Conservation (phyloP, 75 land plant genomes). For the Pinus tabuliformis region DNA sequence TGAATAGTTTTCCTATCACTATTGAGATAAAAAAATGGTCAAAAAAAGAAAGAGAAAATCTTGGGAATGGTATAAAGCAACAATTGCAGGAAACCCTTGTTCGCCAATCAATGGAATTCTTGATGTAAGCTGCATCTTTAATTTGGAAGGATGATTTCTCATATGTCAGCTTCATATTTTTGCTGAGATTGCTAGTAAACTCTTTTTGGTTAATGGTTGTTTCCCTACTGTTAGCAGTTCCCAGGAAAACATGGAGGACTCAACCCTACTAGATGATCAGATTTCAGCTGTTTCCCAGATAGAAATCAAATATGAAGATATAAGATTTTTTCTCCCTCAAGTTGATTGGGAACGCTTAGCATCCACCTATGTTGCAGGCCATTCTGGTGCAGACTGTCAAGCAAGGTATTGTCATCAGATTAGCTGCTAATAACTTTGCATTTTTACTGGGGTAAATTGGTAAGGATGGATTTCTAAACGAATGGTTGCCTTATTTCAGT, state of each 20-base stretch:
- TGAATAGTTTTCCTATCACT: constrained; percentile 35
- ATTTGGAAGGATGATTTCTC: background rate
- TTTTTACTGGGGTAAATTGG: background rate
- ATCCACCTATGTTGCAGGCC: constrained; percentile 55
- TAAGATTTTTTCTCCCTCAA: constrained; percentile 48
- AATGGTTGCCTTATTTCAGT: too few relatives aligned
- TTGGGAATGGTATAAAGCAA: constrained; percentile 75
- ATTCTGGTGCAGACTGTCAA: constrained; percentile 78
- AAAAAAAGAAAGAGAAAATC: constrained; percentile 55
- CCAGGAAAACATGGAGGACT: constrained; percentile 30
- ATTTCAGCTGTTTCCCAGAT: constrained; percentile 31
- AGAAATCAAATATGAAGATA: constrained; percentile 58
- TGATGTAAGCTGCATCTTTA: constrained; percentile 19
- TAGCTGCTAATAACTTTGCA: background rate
- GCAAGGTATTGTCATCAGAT: constrained; percentile 40
- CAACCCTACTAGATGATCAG: constrained; percentile 59
- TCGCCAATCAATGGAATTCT: constrained; percentile 41
- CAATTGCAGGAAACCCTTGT: constrained; percentile 75
- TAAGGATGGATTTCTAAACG: background rate
- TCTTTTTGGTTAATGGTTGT: background rate
- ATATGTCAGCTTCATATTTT: background rate
- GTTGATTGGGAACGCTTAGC: constrained; percentile 84
- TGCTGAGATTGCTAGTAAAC: background rate
- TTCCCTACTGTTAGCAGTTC: constrained; percentile 16
- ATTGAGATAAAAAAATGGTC: constrained; percentile 59